Conservation (phyloP, 345 rosid species). For the Cardamine chenopodiifolia region DNA sequence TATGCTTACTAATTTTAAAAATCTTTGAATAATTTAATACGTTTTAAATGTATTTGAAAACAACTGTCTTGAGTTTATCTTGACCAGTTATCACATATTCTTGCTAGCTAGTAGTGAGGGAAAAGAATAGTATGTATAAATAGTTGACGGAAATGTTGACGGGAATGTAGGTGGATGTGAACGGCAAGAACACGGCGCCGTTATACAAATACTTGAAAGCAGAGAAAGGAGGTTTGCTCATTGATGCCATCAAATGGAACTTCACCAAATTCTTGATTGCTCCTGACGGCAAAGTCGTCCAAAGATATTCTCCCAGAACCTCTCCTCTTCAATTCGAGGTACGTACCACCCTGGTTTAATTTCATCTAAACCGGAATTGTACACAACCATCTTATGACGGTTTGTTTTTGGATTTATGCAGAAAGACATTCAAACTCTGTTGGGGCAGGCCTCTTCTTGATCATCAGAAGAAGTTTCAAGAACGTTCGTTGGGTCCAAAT, state of each 20-base stretch:
- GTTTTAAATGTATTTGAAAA: neutral
- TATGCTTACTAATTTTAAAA: neutral
- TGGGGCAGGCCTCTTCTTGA: conserved; percentile 52
- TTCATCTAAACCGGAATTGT: neutral
- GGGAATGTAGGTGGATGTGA: conserved; percentile 69
- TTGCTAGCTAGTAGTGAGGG: neutral
- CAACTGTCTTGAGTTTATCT: neutral
- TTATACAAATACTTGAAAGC: conserved; percentile 80
- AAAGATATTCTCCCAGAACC: conserved; percentile 81
- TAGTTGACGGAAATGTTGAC: conserved; percentile 4
- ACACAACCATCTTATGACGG: neutral
- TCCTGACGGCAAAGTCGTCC: conserved; percentile 72
- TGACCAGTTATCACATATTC: neutral
- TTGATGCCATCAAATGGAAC: conserved; percentile 91
- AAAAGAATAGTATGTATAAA: neutral
- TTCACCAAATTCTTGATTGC: conserved; percentile 85
- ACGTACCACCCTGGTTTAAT: conserved; percentile 19
- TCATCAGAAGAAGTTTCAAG: conserved; percentile 9
- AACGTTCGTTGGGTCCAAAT: neutral
- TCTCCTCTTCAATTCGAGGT: conserved; percentile 88
- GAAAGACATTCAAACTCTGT: conserved; percentile 69
- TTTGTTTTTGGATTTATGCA: conserved; percentile 39
- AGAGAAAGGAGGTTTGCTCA: conserved; percentile 75
- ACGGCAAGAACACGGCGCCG: conserved; percentile 81
- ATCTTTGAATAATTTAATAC: neutral